Conservation (phyloP, 352 stramenopile genomes). For the Phytopythium ostracodes region DNA sequence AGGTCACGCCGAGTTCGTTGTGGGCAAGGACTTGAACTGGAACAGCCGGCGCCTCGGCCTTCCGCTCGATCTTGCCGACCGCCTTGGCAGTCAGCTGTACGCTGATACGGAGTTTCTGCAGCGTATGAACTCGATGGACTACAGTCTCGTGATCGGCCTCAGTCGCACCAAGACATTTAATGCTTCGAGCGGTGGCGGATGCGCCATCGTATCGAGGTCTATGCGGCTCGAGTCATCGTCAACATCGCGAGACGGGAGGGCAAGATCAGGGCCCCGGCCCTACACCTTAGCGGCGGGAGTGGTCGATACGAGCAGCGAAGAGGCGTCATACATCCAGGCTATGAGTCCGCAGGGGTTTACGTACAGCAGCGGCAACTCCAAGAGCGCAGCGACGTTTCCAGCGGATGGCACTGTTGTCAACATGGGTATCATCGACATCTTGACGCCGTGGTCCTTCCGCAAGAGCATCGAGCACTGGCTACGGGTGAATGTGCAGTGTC, state of each 20-base stretch:
- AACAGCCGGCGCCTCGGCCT: slow-evolving; percentile 71
- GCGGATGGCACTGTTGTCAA: slow-evolving; percentile 84
- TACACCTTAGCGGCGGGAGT: neutral
- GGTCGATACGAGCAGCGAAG: slow-evolving; percentile 22
- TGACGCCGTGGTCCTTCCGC: slow-evolving; percentile 93
- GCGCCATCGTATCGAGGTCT: slow-evolving; percentile 12
- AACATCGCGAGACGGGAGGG: neutral
- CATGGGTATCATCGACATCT: slow-evolving; percentile 97
- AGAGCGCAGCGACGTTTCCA: slow-evolving; percentile 38
- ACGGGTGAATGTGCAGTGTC: slow-evolving; percentile 74
- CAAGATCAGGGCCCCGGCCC: neutral
- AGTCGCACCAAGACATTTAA: slow-evolving; percentile 49
- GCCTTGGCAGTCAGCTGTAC: slow-evolving; percentile 82
- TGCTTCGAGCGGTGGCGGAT: slow-evolving; percentile 25
- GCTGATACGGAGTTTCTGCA: slow-evolving; percentile 92
- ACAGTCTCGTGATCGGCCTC: slow-evolving; percentile 94
- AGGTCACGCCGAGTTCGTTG: slow-evolving; percentile 73
- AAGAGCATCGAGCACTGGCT: slow-evolving; percentile 92
- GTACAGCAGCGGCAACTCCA: slow-evolving; percentile 17
- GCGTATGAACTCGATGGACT: slow-evolving; percentile 97
- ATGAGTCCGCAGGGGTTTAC: slow-evolving; percentile 42
- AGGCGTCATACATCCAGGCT: slow-evolving; percentile 53
- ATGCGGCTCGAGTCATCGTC: slow-evolving; percentile 18
- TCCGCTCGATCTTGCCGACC: slow-evolving; percentile 58
- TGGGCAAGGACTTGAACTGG: slow-evolving; percentile 89